phyloP scores from a whole-genome alignment of 495 filamentous ascomycete genomes.

The Penicillium antarcticum region DNA sequence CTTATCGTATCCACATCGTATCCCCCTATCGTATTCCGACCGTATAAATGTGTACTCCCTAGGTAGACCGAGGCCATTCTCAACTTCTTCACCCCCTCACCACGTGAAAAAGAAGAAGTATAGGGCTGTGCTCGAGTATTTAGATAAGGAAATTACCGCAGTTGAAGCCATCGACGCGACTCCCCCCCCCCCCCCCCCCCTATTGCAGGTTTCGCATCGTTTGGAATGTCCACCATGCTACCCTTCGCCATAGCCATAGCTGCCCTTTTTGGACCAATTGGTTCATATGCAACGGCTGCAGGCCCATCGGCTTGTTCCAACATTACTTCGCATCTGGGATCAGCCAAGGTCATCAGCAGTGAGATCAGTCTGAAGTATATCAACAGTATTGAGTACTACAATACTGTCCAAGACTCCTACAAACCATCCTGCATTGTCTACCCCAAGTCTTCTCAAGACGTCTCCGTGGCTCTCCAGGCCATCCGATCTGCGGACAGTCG shows the following conservation, averaged over 20 bases:
- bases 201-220: background rate
- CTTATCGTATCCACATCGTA: background rate
- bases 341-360: constrained; percentile 18
- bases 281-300: constrained; percentile 5
- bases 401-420: constrained; percentile 33
- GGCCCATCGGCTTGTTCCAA: constrained; percentile 22
- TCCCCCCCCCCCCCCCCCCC: background rate
- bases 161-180: constrained; percentile 2
- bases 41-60: constrained; percentile 1
- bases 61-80: constrained; percentile 7
- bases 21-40: constrained; percentile 8
- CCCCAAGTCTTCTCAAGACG: constrained; percentile 23
- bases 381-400: constrained; percentile 42
- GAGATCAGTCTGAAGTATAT: constrained; percentile 14
- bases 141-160: background rate
- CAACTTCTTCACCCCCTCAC: background rate
- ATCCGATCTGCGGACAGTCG: constrained; percentile 24
- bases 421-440: constrained; percentile 32
- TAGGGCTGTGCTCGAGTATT: too few relatives aligned
- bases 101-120: constrained; percentile 2
- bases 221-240: constrained; percentile 4
- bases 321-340: constrained; percentile 17
- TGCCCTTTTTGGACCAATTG: constrained; percentile 2
- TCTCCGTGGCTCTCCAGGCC: constrained; percentile 23
- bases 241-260: constrained; percentile 2